Percentiles rank a stretch among this genome's conserved stretches.
phyloP scores from a whole-genome alignment of 2,329 filamentous ascomycete species.

The Parastagonospora avenae region DNA sequence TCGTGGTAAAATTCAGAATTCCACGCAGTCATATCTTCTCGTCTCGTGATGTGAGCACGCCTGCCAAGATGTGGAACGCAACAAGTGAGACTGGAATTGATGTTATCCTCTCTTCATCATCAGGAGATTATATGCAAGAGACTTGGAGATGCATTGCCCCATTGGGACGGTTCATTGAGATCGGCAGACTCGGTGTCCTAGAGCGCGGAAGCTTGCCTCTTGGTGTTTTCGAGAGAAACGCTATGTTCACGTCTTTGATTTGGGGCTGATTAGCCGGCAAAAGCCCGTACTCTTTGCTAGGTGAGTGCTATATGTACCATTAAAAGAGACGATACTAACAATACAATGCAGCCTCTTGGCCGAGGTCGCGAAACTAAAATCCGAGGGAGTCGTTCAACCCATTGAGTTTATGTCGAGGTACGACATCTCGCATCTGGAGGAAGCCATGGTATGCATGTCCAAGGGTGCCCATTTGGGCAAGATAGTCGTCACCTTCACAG shows the following conservation, averaged over 20 bases:
- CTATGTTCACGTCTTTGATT: slow-evolving; percentile 18
- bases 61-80: slow-evolving; percentile 5
- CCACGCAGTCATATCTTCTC: slow-evolving; percentile 35
- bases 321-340: too few species aligned
- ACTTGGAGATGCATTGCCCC: slow-evolving; percentile 26
- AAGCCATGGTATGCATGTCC: not conserved
- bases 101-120: slow-evolving; percentile 24
- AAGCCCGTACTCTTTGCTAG: slow-evolving; percentile 1
- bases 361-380: too few species aligned
- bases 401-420: not conserved
- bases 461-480: slow-evolving; percentile 2
- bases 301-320: slow-evolving; percentile 4
- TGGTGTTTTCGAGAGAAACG: slow-evolving; percentile 7
- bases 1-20: slow-evolving; percentile 8
- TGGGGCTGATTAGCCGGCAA: slow-evolving; percentile 3
- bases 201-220: not conserved
- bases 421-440: not conserved
- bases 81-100: slow-evolving; percentile 27
- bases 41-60: slow-evolving; percentile 16
- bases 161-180: slow-evolving; percentile 32
- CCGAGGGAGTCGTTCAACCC: not conserved
- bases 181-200: slow-evolving; percentile 9
- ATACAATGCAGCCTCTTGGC: too few species aligned
- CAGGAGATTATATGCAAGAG: slow-evolving; percentile 24
- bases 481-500: slow-evolving; percentile 1